Conservation (phyloP, 2,329 filamentous ascomycete genomes). For the Gremmenia infestans region DNA sequence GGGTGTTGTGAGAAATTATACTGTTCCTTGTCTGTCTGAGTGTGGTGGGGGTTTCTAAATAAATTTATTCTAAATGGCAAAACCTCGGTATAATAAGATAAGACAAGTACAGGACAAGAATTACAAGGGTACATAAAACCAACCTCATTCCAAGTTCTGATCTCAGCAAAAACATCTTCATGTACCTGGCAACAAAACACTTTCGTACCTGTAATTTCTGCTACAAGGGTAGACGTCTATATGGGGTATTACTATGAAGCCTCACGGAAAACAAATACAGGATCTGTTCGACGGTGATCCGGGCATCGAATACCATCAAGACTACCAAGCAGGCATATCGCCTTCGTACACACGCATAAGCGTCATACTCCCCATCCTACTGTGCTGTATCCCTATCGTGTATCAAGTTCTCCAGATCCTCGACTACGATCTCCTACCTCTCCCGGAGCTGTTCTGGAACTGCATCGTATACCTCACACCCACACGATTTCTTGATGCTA, state of each 20-base stretch:
- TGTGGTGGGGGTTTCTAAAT: conserved; percentile 7
- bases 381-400: conserved; percentile 23
- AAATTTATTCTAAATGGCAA: conserved; percentile 8
- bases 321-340: conserved; percentile 22
- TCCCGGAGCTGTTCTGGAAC: conserved; percentile 55
- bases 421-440: conserved; percentile 35
- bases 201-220: neutral
- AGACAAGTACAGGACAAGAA: neutral
- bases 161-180: neutral
- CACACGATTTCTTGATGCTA: conserved; percentile 48
- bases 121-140: neutral
- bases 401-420: conserved; percentile 27
- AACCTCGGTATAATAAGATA: neutral
- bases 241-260: conserved; percentile 30
- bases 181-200: neutral
- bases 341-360: conserved; percentile 9
- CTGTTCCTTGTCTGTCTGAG: neutral
- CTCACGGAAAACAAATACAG: conserved; percentile 16
- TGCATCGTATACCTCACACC: conserved; percentile 53
- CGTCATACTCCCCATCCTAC: conserved; percentile 20
- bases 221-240: neutral
- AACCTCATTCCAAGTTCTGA: neutral
- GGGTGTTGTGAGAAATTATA: conserved; percentile 2
- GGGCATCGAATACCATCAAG: conserved; percentile 29
- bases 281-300: conserved; percentile 29